phyloP scores from a whole-genome alignment of 331 rosid species.

The Acacia pycnantha region DNA sequence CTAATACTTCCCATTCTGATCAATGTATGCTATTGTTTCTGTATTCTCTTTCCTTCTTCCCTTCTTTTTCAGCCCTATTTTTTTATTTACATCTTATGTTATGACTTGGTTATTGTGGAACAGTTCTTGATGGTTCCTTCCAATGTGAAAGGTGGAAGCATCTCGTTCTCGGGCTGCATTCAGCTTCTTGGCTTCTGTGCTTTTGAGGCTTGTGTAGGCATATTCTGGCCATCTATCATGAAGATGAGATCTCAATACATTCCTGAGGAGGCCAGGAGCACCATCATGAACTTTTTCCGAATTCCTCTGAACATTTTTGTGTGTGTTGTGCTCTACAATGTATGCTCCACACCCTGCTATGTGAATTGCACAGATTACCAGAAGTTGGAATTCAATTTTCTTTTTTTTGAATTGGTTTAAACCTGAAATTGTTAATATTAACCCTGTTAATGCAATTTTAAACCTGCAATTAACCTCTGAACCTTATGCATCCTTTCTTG shows the following conservation, averaged over 20 bases:
- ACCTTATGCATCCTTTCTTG: conserved; percentile 6
- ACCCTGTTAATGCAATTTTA: not conserved
- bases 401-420: conserved; percentile 4
- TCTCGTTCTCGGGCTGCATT: conserved; percentile 66
- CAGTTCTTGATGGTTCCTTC: conserved; percentile 84
- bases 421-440: conserved; percentile 13
- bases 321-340: conserved; percentile 96
- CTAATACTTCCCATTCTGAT: conserved; percentile 68
- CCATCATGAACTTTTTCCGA: conserved; percentile 99
- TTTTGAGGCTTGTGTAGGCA: conserved; percentile 91
- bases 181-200: conserved; percentile 92
- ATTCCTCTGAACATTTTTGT: conserved; percentile 97
- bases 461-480: conserved; percentile 1
- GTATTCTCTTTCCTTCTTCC: not conserved
- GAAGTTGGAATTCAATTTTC: not conserved
- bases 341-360: conserved; percentile 39
- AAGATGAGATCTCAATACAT: conserved; percentile 99
- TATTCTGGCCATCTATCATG: conserved; percentile 99
- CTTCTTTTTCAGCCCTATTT: not conserved
- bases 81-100: conserved; percentile 16
- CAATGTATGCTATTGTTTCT: conserved; percentile 50
- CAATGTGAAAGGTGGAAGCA: conserved; percentile 66
- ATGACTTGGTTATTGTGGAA: conserved; percentile 41
- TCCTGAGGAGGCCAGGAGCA: conserved; percentile 99
- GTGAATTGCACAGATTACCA: conserved; percentile 17